Base-by-base conservation (phyloP, 495 filamentous ascomycete genomes). In the Aspergillus asperescens region DNA sequence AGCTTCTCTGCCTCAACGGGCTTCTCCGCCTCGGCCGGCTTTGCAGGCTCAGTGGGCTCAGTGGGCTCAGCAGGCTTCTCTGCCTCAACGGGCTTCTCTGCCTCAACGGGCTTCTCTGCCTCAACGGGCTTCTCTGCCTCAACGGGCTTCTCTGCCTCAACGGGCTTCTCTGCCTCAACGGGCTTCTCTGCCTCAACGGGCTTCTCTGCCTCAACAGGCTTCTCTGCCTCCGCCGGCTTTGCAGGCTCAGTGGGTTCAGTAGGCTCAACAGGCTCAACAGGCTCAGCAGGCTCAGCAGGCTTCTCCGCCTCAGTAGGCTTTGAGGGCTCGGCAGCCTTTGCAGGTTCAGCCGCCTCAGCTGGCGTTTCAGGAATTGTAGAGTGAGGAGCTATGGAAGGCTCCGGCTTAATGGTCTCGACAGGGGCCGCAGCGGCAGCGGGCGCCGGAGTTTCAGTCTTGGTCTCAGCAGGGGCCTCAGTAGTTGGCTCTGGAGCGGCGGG, bases 401-500 rank as follows among this genome's bases (percentile, higher is more conserved):
- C 48, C 15, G 56, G 6, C 27, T 47, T 38, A 13, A 51, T 16
- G 5, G 38, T 32, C 13, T 54, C 52, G 22, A 52, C 59, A 7
- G 56, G 54, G 20, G 54, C 32, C 7, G 57, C 44, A 25, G 54
- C 42, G 2, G 44, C 41, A 39, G 52, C 24, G 5, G 48, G 49
- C 16, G 50, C 41, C 15, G 53, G 18, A 13, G 50, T 23, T 16
- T 53, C 48, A 24, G 49, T 29, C 29, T 50, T 52, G 15, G 56
- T 31, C 7, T 56, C 56, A 12, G 57, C 12, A 27, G 52, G 35
- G 34, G 51, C 52, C 22, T 50, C 51, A 13, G 34, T 38, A 42
- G 52, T 48, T 18, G 38, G 20, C 40, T 56, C 54, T 2, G 50
- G 22, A 35, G 56, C 45, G 7, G 59, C 23, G n/a, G n/a, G n/a